These are phyloP conservation scores for Brassica rapa DNA, from an alignment of 345 rosid species.

Conservation along the genomic window DNA sequence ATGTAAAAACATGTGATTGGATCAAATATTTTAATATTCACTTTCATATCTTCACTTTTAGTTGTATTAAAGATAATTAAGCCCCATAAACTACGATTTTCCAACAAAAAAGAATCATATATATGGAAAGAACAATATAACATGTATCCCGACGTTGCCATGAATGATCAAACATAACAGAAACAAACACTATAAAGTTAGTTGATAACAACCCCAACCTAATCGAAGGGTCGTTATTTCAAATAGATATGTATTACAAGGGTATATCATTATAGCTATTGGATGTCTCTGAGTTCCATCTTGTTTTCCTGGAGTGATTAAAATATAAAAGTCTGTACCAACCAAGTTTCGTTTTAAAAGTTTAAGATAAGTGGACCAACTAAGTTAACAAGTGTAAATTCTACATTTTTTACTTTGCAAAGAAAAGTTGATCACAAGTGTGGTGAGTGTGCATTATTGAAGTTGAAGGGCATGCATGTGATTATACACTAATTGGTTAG, in stretches of 20 bases:
- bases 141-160: conserved; percentile 20
- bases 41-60: conserved; percentile 4
- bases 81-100: conserved; percentile 22
- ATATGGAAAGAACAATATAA: conserved; percentile 15
- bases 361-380: conserved; percentile 31
- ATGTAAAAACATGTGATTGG: conserved; percentile 29
- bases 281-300: conserved; percentile 30
- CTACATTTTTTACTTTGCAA: conserved; percentile 20
- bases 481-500: conserved; percentile 42
- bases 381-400: conserved; percentile 23
- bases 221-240: conserved; percentile 21
- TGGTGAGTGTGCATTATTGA: conserved; percentile 28
- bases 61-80: background rate
- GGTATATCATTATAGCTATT: conserved; percentile 30
- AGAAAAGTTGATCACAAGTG: conserved; percentile 21
- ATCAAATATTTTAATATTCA: conserved; percentile 6
- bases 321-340: conserved; percentile 18
- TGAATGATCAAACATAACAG: conserved; percentile 35
- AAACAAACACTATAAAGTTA: conserved; percentile 20
- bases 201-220: conserved; percentile 16
- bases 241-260: background rate
- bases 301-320: background rate
- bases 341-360: conserved; percentile 4
- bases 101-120: conserved; percentile 3
- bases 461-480: conserved; percentile 38